Base-by-base conservation (phyloP, 345 rosid species). In the Clausena lansium region DNA sequence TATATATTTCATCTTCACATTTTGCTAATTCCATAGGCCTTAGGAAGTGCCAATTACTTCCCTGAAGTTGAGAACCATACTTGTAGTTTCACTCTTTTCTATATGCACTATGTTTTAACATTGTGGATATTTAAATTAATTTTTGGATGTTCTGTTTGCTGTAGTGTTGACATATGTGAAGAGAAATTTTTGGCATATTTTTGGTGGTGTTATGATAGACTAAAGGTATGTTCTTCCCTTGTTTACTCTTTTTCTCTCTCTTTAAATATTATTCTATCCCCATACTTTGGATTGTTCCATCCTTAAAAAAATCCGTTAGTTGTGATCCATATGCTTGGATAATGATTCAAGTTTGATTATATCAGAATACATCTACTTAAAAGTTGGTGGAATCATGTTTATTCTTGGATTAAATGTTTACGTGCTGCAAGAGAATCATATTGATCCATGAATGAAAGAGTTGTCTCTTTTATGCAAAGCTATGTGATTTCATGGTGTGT, bases 201-300 rank as follows among this genome's bases (percentile, higher is more conserved):
- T 84, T 94, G 99, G 99, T 92, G 94, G 93, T 96, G 99, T 82
- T 92, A 84, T 79, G 88, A 88, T 71, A 88, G 87, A 67, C 89
- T 96, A n/a, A 96, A 96, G 98, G 99, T 94, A 77, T 45, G 72
- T 22, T 71, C 28, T 63, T 13, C 61, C 55, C 57, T 38, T 36
- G 25, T 33, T 73, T 13, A 13, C 71, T 41, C 47, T 15, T 15
- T n/a, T 64, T 20, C 6, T 58, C 27, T 28, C 50, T 57, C 3
- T 59, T 24, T 69, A 33, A 32, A 24, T 52, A 27, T 68, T 54
- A 27, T 9, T 10, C 47, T 67, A 2, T 72, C 14, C n/a, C 6
- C 47, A 45, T 67, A 36, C 15, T 41, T 61, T 17, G 39, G 60
- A 32, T 68, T 60, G 7, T 50, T 19, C 10, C 60, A 20, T 50